Evolutionary conservation across 331 rosid genomes (phyloP).

Genomic region (Dryas integrifolia): DNA sequence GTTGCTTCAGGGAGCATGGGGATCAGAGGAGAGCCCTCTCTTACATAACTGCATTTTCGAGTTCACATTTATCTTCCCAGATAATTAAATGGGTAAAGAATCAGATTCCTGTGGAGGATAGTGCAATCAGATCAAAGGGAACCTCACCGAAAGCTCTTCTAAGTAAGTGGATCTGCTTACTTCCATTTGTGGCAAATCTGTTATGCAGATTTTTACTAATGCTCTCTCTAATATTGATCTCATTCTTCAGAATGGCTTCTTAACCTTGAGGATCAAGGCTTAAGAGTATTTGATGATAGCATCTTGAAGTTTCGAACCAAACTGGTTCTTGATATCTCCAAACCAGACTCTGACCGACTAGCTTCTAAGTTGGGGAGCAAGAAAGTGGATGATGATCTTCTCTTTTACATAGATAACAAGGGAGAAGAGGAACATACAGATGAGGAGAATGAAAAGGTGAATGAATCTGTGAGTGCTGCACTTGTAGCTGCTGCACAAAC

Average conservation of each 20-base stretch:
- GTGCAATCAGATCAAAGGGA: slow-evolving; percentile 34
- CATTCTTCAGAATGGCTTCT: slow-evolving; percentile 60
- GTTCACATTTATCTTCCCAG: slow-evolving; percentile 50
- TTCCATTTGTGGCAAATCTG: not conserved
- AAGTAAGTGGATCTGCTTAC: slow-evolving; percentile 41
- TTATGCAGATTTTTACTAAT: not conserved
- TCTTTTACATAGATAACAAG: slow-evolving; percentile 53
- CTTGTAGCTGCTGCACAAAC: slow-evolving; percentile 54
- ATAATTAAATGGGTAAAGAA: slow-evolving; percentile 47
- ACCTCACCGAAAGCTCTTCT: slow-evolving; percentile 54
- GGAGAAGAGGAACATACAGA: slow-evolving; percentile 35
- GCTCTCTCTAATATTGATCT: slow-evolving; percentile 19
- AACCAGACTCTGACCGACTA: slow-evolving; percentile 22
- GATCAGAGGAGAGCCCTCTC: slow-evolving; percentile 68
- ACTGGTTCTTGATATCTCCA: slow-evolving; percentile 32
- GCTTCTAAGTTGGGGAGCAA: slow-evolving; percentile 33
- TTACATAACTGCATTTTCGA: slow-evolving; percentile 51
- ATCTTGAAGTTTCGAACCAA: slow-evolving; percentile 35
- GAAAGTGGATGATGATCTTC: slow-evolving; percentile 43
- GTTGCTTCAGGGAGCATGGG: slow-evolving; percentile 46
- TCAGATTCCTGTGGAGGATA: slow-evolving; percentile 44
- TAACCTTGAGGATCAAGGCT: slow-evolving; percentile 59
- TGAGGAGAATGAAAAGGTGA: slow-evolving; percentile 36
- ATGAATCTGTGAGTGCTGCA: slow-evolving; percentile 42
- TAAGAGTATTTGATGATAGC: slow-evolving; percentile 54